Evolutionary conservation across 306 rosid genomes (phyloP), one percentile per base, ranked within the genome.

Genomic region (Mucuna pruriens): DNA sequence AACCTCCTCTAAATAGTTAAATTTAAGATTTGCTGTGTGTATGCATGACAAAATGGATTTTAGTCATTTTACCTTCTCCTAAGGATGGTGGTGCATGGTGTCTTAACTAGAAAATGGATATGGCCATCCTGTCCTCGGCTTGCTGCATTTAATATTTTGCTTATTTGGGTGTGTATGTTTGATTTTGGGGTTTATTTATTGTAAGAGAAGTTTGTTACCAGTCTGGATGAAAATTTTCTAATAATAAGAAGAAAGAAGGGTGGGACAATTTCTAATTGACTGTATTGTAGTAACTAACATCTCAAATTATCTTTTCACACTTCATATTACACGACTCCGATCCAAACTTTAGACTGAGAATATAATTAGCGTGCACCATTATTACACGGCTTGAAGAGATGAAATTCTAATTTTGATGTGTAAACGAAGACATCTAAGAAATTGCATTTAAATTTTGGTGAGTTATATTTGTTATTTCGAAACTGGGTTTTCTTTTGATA

Each of bases 211-310:
- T 13, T 70, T 5, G 25, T 44, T 51, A 16, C 33, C 58, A 6
- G 5, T 62, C 61, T 77, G 75, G 44, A 77, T 31, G 7, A 49
- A 42, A 29, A 22, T 0, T 40, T 45, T 42, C 65, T 84, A 45
- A 51, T 65, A 57, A 71, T 11, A 58, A 40, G 13, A 55, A 69
- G 49, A 81, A 81, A 73, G 60, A 73, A n/a, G 36, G 46, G 26
- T 2, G 9, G 13, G 75, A 42, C 9, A 51, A 36, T n/a, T 48
- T 61, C 29, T 5, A 22, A 13, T 0, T 13, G 16, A 13, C 0
- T 13, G 16, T 23, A 23, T 74, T 39, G 11, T 39, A 12, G 25
- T 16, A 40, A 25, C 6, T 13, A 36, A 11, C 19, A 33, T 4
- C 44, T 49, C n/a, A 16, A 71, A 31, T 49, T 48, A 8, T 48